Percentiles rank a stretch among this genome's conserved stretches.
phyloP scores from a whole-genome alignment of 306 rosid species.

The Quercus rubra region DNA sequence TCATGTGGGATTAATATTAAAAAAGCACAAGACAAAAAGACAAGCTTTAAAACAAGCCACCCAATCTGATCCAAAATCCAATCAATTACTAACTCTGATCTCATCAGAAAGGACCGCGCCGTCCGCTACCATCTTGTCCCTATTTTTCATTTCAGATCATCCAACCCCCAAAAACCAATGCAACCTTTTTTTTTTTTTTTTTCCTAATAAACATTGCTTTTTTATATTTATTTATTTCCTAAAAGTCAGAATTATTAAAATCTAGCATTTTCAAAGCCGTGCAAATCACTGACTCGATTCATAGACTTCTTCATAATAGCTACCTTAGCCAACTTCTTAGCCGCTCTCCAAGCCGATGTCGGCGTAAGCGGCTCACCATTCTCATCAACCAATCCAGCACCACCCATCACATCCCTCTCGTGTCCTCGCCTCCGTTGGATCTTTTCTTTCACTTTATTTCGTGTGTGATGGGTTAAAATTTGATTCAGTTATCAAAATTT shows the following conservation, averaged over 20 bases:
- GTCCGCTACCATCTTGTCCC: slow-evolving; percentile 33
- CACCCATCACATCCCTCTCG: slow-evolving; percentile 18
- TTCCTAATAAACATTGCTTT: neutral
- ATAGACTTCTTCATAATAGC: slow-evolving; percentile 72
- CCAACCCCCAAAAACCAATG: neutral
- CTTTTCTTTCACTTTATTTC: neutral
- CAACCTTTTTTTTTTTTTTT: slow-evolving; percentile 10
- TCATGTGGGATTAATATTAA: neutral
- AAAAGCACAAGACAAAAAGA: slow-evolving; percentile 27
- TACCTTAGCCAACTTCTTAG: slow-evolving; percentile 78
- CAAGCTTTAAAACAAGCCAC: slow-evolving; percentile 6
- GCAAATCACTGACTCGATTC: slow-evolving; percentile 74
- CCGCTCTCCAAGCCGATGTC: slow-evolving; percentile 80
- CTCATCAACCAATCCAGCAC: slow-evolving; percentile 36
- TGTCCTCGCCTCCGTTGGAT: slow-evolving; percentile 49
- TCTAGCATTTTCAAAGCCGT: slow-evolving; percentile 91
- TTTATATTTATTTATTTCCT: neutral
- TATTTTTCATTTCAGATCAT: neutral
- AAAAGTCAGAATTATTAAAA: slow-evolving; percentile 30
- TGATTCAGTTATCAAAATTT: too few species aligned
- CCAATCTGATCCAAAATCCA: neutral
- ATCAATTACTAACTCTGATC: slow-evolving; percentile 1
- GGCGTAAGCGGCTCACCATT: slow-evolving; percentile 85
- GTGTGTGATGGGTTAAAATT: too few species aligned
- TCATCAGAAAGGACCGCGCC: slow-evolving; percentile 35